Conservation (phyloP, 176 grass and related monocot species). For the Juncus inflexus region DNA sequence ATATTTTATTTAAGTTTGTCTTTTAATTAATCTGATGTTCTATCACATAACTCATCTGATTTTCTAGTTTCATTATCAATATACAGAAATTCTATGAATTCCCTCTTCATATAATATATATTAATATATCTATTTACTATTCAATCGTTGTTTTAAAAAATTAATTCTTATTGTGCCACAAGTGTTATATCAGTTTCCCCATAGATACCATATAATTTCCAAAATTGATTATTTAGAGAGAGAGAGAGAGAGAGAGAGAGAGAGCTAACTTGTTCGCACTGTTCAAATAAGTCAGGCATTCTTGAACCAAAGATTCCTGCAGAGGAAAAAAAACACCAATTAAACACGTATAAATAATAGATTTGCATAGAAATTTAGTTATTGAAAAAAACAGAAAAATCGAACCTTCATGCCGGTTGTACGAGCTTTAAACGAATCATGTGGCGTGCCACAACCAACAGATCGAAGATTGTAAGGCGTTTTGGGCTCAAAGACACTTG, state of each 20-base stretch:
- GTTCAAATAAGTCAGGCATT: conserved; percentile 22
- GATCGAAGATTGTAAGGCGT: not conserved
- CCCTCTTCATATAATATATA: too few species aligned
- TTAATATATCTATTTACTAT: too few species aligned
- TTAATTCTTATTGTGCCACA: too few species aligned
- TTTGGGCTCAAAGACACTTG: not conserved
- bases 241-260: not conserved
- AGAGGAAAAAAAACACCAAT: conserved; percentile 5
- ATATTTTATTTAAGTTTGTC: too few species aligned
- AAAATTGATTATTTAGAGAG: not conserved
- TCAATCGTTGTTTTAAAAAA: too few species aligned
- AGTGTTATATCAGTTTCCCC: too few species aligned
- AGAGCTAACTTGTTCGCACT: conserved; percentile 22
- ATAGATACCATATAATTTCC: too few species aligned
- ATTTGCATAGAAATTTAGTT: too few species aligned
- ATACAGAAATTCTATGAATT: too few species aligned
- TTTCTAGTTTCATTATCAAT: too few species aligned
- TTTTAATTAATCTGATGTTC: too few species aligned
- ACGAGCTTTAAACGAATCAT: not conserved
- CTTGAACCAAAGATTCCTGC: conserved; percentile 23
- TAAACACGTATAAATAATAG: not conserved
- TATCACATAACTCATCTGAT: too few species aligned
- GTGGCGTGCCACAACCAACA: not conserved
- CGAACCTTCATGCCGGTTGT: conserved; percentile 22
- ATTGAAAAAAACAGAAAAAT: not conserved